Base-by-base conservation (phyloP, 768 basidiomycete species). In the Melanogaster broomeanus region DNA sequence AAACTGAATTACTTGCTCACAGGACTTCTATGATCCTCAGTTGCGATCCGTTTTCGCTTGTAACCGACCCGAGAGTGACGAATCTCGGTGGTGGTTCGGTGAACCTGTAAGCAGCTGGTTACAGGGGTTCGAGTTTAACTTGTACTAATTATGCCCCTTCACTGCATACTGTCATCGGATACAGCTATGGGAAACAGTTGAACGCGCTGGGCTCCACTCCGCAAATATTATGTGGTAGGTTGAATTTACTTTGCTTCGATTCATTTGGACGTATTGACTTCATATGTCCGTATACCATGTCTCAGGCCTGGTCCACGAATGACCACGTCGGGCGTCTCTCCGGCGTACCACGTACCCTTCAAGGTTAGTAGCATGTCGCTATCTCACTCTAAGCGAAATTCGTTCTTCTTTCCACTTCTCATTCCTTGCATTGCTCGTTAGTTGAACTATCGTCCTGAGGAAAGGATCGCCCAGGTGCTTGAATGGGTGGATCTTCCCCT, bases 191-290 rank as follows among this genome's bases (percentile, higher is more conserved):
- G 90, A 91, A 64, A 93, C 91, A 0, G 88, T 83, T 3, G 79
- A 77, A 55, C 85, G 80, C 52, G 82, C 85, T n/a, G 85, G 84
- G 0, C 65, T 91, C 22, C 73, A 78, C 39, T 87, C 88, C 11
- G 91, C 90, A 1, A 92, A 93, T 60, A 73, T 92, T 24, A 94
- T 95, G 93, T 96, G 92, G 90, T 90, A 51, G 42, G 84, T 74
- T 21, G 37, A 7, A 18, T 21, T 19, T 28, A 5, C 16, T 28
- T 16, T 27, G 6, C 28, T 27, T 15, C 22, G 25, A 8, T 27
- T 27, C 25, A 27, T 27, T 27, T 27, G 25, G 25, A 8, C 25
- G 25, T 27, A 8, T 27, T 27, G 25, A 27, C 25, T 27, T 4
- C 25, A 27, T 27, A 27, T 27, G 25, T 25, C 9, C 10, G 6